Evolutionary conservation across 257 asterid species (phyloP).

Genomic region (Solanum megistacrolobum): DNA sequence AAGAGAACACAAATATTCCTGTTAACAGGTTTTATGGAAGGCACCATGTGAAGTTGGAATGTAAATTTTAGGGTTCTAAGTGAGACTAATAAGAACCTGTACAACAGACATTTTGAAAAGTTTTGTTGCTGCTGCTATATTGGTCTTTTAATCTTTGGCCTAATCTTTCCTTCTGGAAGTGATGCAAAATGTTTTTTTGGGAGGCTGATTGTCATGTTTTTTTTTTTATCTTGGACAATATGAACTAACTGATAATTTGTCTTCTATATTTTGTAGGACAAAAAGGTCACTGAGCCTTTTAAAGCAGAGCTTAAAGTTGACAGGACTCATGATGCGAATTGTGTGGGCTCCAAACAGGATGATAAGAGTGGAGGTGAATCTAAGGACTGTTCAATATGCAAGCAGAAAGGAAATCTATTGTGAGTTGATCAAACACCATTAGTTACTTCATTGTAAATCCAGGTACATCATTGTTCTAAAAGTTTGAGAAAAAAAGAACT

Average conservation of each 20-base stretch:
- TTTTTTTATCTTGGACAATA: not conserved
- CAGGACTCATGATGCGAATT: not conserved
- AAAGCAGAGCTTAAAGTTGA: not conserved
- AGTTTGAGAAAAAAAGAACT: not conserved
- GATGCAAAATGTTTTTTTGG: not conserved
- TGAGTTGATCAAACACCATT: too few species aligned
- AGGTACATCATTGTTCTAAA: not conserved
- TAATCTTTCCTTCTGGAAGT: not conserved
- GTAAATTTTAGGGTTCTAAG: not conserved
- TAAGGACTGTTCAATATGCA: slow-evolving; percentile 2
- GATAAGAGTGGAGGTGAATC: not conserved
- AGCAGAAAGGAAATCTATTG: slow-evolving; percentile 5
- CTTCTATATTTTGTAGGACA: not conserved
- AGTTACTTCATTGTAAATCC: too few species aligned
- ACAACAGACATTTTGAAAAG: not conserved
- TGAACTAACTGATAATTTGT: not conserved
- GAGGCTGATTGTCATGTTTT: not conserved
- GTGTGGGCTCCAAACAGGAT: not conserved
- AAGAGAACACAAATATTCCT: not conserved
- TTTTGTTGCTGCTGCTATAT: too few species aligned
- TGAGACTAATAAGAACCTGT: not conserved
- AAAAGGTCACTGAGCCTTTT: not conserved
- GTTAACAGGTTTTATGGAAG: not conserved
- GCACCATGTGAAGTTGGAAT: not conserved
- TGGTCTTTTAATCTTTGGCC: not conserved